Base-by-base conservation (phyloP, 441 rosid species). In the Corymbia calophylla region DNA sequence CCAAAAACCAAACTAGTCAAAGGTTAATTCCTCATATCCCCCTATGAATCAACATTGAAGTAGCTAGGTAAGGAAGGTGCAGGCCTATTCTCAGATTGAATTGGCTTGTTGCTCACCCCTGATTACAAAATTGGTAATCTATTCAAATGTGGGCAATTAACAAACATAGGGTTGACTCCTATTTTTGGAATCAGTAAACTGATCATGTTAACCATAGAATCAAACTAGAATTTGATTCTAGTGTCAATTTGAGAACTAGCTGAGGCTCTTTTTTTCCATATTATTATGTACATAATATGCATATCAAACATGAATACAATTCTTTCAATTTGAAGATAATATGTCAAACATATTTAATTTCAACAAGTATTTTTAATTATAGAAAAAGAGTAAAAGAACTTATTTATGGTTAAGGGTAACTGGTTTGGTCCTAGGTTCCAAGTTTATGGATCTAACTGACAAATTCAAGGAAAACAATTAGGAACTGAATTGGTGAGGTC, bases 221-320 rank as follows among this genome's bases (percentile, higher is more conserved):
- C 4, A 32, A 0, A 12, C 3, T 9, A 4, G 77, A 31, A 66
- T 3, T 3, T 2, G 2, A 32, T 32, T 32, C 13, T 68, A 31
- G 4, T 44, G 47, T 68, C 25, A 68, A 68, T 32, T 4, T 0
- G 0, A 32, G 25, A 68, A 68, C 39, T 6, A 5, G 3, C 25
- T 1, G 1, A 68, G 47, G 14, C 23, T 8, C 8, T 31, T 15
- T 9, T 68, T 31, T 32, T 3, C 18, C 80, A 18, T 32, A 32
- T 68, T 68, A 68, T 68, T 68, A 68, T 68, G 5, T 68, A 19
- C 13, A 68, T 18, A 68, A 68, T 9, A 18, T 6, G 29, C 25
- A 21, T 21, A 19, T 35, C 82, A 39, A 21, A 10, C 27, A 21
- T 39, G 29, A 1, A 21, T 39, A 73, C 1, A 73, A 73, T 35